Evolutionary conservation across 1,284 basidiomycete genomes (phyloP).

Genomic region (Trichosporon ovoides): DNA sequence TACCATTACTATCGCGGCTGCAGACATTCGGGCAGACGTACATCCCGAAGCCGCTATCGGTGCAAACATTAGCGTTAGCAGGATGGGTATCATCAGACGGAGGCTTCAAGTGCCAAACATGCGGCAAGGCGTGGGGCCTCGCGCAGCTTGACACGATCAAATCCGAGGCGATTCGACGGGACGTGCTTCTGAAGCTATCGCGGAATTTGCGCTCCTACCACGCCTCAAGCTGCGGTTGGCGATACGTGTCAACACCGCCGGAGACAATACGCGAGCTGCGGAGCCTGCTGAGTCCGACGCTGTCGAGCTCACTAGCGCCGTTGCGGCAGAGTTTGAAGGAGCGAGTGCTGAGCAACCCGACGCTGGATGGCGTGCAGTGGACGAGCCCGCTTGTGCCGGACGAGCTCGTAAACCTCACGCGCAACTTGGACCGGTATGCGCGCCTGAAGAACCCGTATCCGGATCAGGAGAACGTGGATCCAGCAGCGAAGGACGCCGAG

Average conservation of each 20-base stretch:
- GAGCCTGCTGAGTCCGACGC: not conserved
- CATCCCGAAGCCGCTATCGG: constrained; percentile 20
- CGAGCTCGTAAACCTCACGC: constrained; percentile 10
- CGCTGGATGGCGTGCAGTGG: constrained; percentile 11
- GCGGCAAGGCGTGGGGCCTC: constrained; percentile 16
- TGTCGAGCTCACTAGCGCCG: not conserved
- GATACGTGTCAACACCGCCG: not conserved
- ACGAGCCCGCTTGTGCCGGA: not conserved
- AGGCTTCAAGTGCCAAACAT: constrained; percentile 22
- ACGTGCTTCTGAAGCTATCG: not conserved
- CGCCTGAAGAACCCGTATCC: not conserved
- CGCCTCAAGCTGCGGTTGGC: not conserved
- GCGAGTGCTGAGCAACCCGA: constrained; percentile 18
- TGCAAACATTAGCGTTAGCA: constrained; percentile 20
- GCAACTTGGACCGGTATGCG: not conserved
- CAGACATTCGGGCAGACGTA: constrained; percentile 27
- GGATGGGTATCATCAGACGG: constrained; percentile 33
- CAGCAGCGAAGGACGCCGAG: not conserved
- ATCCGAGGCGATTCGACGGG: not conserved
- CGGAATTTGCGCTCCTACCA: not conserved
- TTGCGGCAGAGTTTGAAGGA: not conserved
- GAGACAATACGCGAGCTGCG: not conserved
- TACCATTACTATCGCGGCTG: constrained; percentile 32
- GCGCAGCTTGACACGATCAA: constrained; percentile 8
- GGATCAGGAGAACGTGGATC: not conserved